Base-by-base conservation (phyloP, 192 early-diverging fungal species). In the Umbelopsis vinacea region DNA sequence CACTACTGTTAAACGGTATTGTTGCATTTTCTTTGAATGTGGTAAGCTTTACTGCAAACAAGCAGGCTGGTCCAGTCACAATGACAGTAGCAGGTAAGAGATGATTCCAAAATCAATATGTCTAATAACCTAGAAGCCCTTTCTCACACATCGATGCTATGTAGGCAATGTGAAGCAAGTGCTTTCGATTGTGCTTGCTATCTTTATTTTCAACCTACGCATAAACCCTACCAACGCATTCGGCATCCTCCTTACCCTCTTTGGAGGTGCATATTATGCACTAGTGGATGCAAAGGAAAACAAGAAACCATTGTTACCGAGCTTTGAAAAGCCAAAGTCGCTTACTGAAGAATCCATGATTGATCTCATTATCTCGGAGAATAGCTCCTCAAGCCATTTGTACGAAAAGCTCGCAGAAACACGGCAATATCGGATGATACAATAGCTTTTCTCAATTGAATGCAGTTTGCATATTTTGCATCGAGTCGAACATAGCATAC, bases 91-190 rank as follows among this genome's bases (percentile, higher is more conserved):
- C 87, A 19, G 88, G 83, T 46, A 92, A 33, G 29, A 19, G 6
- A 15, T 5, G 6, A 11, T 43, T 43, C 1, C 40, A 12, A 43
- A 43, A 35, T 35, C 7, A 63, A 37, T 5, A 33, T 2, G 14
- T 19, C 3, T 15, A 57, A 8, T 29, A 14, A 9, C 14, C 46
- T 47, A 15, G 37, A 35, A 45, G 10, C 15, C 6, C 12, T 21
- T 68, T 19, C 19, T 46, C 11, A 21, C 8, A 21, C 22, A 46
- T 75, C 29, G 5, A 17, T 17, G 17, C n/a, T 19, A 9, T 50
- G 17, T 1, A 88, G 88, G 80, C 21, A 92, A 92, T 76, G 90
- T 92, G 21, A 92, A 92, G 79, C 91, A 92, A 72, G 91, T 90
- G 2, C 78, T 92, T 7, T 90, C 89, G 15, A 90, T 92, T 70